Evolutionary conservation across 805 yeast species (phyloP), one percentile per base, ranked within the genome.

Genomic region (Kuraishia hungarica): DNA sequence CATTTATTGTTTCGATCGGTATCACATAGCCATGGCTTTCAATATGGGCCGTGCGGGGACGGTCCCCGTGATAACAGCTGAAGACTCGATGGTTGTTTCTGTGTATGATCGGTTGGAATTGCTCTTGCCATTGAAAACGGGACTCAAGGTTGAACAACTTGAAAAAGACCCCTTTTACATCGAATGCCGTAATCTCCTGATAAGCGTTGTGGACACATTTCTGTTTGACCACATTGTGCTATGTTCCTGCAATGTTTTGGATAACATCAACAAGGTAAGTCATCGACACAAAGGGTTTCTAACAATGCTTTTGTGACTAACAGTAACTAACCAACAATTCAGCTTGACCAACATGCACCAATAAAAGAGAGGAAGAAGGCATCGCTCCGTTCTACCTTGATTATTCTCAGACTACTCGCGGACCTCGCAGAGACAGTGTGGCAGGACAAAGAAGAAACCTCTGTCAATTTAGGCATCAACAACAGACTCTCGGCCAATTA

Each of bases 391-490:
- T 73, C 82, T 0, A 59, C 75, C 1, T 59, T 72, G 22, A 63
- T 75, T 1, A 53, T 77, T 10, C 54, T 76, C 11, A 64, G 75
- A 52, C 64, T 80, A 26, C 56, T 79, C 21, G 69, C 76, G 11
- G 77, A 73, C 56, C 59, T 72, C n/a, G 58, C 69, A 48, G 77
- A 75, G 56, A 61, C 65, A 24, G 68, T 66, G 54, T 75, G 79
- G 79, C 72, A 68, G 39, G 63, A 39, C 23, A 58, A 58, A 56
- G 68, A 67, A 50, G 67, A 67, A 13, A 53, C 35, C 2, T 39
- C 54, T 2, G 50, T 55, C 62, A 61, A 53, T 21, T 61, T 66
- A 13, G 58, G 62, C 21, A 47, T 22, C 8, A 47, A 22, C 49
- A 22, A 47, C 49, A 39, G 65, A 62, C 22, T 53, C 51, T 15